Conservation (phyloP, 345 rosid genomes). For the Schrenkiella parvula region DNA sequence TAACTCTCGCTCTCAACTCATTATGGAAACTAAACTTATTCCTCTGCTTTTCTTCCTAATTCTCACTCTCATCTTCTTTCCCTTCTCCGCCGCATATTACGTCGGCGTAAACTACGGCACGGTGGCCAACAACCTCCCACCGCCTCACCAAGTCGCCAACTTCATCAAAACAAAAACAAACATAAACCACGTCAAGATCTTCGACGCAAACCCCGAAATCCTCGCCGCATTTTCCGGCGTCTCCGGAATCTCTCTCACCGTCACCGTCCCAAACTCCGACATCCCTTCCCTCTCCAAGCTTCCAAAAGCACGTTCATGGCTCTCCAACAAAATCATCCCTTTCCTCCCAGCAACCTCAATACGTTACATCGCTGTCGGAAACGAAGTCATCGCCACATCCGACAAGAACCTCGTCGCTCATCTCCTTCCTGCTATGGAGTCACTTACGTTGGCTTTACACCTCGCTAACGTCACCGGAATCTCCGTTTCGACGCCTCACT, state of each 20-base stretch:
- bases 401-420: conserved; percentile 54
- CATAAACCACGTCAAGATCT: conserved; percentile 67
- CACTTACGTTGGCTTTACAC: conserved; percentile 50
- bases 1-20: background rate
- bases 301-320: conserved; percentile 56
- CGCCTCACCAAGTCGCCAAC: conserved; percentile 58
- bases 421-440: conserved; percentile 66
- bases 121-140: conserved; percentile 74
- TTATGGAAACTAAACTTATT: background rate
- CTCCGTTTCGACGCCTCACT: conserved; percentile 70
- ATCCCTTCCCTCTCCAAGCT: conserved; percentile 53
- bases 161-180: conserved; percentile 64
- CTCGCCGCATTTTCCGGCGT: conserved; percentile 60
- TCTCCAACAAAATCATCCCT: conserved; percentile 50
- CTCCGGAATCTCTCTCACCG: conserved; percentile 60
- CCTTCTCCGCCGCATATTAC: conserved; percentile 26
- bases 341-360: conserved; percentile 48
- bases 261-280: conserved; percentile 69
- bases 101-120: conserved; percentile 89
- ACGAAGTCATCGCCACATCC: conserved; percentile 64
- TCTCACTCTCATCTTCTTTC: conserved; percentile 1
- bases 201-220: conserved; percentile 70
- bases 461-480: conserved; percentile 48
- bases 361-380: conserved; percentile 65
- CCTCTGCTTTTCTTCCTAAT: background rate